Evolutionary conservation across 1,284 basidiomycete species (phyloP), one percentile per base, ranked within the genome.

Genomic region (Marasmius tenuissimus): DNA sequence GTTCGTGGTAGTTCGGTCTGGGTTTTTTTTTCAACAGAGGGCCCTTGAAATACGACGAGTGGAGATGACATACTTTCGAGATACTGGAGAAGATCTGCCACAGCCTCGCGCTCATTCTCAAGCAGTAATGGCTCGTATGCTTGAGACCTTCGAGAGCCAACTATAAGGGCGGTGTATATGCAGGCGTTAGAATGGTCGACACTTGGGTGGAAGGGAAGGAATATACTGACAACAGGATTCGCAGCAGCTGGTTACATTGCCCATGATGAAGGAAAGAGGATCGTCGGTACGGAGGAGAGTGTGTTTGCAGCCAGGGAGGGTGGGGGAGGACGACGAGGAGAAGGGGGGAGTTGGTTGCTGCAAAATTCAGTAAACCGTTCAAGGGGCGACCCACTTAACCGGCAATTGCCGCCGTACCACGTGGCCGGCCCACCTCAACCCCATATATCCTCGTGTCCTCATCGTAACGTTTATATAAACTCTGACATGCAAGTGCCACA

Each of bases 71-170:
- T 75, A 98, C 97, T 98, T 81, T 99, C 97, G 64, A 99, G 89
- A 74, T 95, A 98, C 76, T 98, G 97, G 7, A 99, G 85, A 60
- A 99, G 82, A 77, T 99, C 97, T 39, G 97, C 97, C 33, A 99
- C 97, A 6, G 97, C 97, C 79, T 99, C 97, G 68, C 97, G 87
- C 81, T 99, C 97, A 73, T 97, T 98, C 83, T 99, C 97, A 60
- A 98, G 83, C 60, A 99, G 82, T 61, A 99, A 79, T 42, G 97
- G 97, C 77, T 99, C 97, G 72, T 96, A 96, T 62, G 88, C 84
- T 78, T 95, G 90, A 67, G 91, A 89, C 81, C 84, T 87, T 73
- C 87, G 87, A 70, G 90, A 89, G 66, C 81, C 83, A 75, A 91
- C 91, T 93, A 71, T 61, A 64, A 48, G 61, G 40, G 48, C 51